phyloP scores from a whole-genome alignment of 106 monocot genomes.

The Dioscorea dumetorum region DNA sequence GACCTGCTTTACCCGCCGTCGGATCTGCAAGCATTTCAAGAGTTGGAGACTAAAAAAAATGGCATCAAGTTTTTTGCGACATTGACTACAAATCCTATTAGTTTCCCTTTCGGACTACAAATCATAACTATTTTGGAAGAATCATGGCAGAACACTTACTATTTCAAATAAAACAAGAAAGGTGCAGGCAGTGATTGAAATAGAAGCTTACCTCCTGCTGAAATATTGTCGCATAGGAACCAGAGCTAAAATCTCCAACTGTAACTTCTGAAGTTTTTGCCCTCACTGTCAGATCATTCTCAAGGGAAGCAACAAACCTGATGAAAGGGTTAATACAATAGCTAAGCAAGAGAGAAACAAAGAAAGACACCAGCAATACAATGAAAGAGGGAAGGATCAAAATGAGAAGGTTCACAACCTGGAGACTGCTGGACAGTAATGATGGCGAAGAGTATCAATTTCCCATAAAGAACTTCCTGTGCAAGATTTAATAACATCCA shows the following conservation, averaged over 20 bases:
- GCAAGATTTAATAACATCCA: neutral
- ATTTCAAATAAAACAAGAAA: no score
- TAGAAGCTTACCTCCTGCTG: slow-evolving; percentile 53
- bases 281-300: slow-evolving; percentile 83
- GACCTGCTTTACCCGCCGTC: slow-evolving; percentile 78
- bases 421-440: slow-evolving; percentile 89
- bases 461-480: slow-evolving; percentile 97
- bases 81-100: no score
- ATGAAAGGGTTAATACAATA: neutral
- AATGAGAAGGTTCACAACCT: slow-evolving; percentile 22
- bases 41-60: neutral
- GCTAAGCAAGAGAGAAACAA: neutral
- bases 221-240: slow-evolving; percentile 84
- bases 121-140: no score
- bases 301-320: slow-evolving; percentile 85
- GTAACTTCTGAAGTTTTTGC: slow-evolving; percentile 77
- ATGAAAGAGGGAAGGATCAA: neutral
- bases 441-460: slow-evolving; percentile 80
- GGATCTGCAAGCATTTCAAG: slow-evolving; percentile 33
- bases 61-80: no score
- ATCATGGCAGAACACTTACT: no score
- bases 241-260: slow-evolving; percentile 80
- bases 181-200: neutral
- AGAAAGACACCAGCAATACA: neutral
- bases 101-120: no score